Evolutionary conservation across 1,139 yeast species (phyloP).

Genomic region (Arxiozyma heterogenica): DNA sequence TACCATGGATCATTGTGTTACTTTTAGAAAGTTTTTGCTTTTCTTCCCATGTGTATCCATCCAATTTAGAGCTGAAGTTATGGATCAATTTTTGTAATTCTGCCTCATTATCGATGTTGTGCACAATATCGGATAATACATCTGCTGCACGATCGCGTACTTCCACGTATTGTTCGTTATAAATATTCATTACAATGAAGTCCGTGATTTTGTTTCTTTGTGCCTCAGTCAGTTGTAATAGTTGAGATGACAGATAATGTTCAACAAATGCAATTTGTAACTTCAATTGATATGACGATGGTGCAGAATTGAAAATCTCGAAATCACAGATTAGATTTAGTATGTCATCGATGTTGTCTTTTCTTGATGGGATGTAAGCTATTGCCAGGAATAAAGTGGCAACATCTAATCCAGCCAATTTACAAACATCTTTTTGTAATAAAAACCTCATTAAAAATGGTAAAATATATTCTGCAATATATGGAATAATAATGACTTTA

Average conservation of each 20-base stretch:
- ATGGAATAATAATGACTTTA: slow-evolving; percentile 34
- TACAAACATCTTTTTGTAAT: slow-evolving; percentile 72
- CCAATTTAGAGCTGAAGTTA: slow-evolving; percentile 27
- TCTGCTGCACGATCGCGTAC: slow-evolving; percentile 70
- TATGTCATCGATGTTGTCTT: slow-evolving; percentile 37
- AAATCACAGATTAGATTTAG: slow-evolving; percentile 41
- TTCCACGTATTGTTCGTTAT: slow-evolving; percentile 55
- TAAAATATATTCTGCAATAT: slow-evolving; percentile 40
- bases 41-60: slow-evolving; percentile 16
- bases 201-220: slow-evolving; percentile 47
- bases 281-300: slow-evolving; percentile 58
- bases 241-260: slow-evolving; percentile 63
- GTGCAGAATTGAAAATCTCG: slow-evolving; percentile 6
- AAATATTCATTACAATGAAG: slow-evolving; percentile 46
- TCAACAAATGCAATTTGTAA: slow-evolving; percentile 65
- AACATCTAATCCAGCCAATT: slow-evolving; percentile 58
- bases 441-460: slow-evolving; percentile 66
- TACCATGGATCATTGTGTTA: slow-evolving; percentile 47
- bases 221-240: slow-evolving; percentile 43
- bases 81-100: slow-evolving; percentile 32
- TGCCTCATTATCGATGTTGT: slow-evolving; percentile 53
- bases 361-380: slow-evolving; percentile 50
- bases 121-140: slow-evolving; percentile 73
- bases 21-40: slow-evolving; percentile 32
- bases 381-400: slow-evolving; percentile 44